phyloP scores from a whole-genome alignment of 1,284 basidiomycete species.

The Pterulicium gracile region DNA sequence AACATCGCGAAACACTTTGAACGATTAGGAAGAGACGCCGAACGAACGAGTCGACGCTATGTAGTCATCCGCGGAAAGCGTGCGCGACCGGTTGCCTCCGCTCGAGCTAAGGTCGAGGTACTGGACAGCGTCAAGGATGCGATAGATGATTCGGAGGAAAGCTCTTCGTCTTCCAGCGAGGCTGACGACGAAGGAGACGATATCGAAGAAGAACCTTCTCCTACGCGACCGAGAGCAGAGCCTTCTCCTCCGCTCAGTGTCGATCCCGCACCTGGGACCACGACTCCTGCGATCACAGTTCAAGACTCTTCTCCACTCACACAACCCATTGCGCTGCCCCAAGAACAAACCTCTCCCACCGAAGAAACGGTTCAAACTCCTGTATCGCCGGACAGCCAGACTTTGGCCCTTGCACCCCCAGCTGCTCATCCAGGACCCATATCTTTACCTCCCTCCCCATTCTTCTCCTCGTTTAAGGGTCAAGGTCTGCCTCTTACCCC shows the following conservation, averaged over 20 bases:
- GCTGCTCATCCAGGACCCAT: slow-evolving; percentile 22
- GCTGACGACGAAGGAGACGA: slow-evolving; percentile 82
- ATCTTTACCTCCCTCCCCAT: slow-evolving; percentile 45
- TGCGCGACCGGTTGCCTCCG: slow-evolving; percentile 87
- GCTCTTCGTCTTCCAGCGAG: slow-evolving; percentile 71
- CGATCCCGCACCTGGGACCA: neutral
- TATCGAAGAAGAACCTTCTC: slow-evolving; percentile 37
- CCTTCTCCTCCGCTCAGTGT: neutral
- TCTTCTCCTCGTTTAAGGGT: slow-evolving; percentile 29
- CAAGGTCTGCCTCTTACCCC: slow-evolving; percentile 36
- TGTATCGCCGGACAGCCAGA: too few relatives aligned
- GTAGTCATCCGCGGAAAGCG: slow-evolving; percentile 78
- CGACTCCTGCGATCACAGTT: neutral
- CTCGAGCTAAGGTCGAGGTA: slow-evolving; percentile 84
- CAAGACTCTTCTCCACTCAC: neutral
- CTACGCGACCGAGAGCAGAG: neutral
- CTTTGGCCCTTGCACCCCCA: too few relatives aligned
- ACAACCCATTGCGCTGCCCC: neutral
- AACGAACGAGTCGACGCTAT: slow-evolving; percentile 59
- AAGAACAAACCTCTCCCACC: too few relatives aligned
- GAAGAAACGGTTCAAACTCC: too few relatives aligned
- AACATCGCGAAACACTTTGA: slow-evolving; percentile 74
- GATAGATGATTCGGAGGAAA: slow-evolving; percentile 79
- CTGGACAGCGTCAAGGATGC: slow-evolving; percentile 90
- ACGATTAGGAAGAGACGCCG: slow-evolving; percentile 55